Conservation (phyloP, 306 rosid genomes). For the Corylus heterophylla region DNA sequence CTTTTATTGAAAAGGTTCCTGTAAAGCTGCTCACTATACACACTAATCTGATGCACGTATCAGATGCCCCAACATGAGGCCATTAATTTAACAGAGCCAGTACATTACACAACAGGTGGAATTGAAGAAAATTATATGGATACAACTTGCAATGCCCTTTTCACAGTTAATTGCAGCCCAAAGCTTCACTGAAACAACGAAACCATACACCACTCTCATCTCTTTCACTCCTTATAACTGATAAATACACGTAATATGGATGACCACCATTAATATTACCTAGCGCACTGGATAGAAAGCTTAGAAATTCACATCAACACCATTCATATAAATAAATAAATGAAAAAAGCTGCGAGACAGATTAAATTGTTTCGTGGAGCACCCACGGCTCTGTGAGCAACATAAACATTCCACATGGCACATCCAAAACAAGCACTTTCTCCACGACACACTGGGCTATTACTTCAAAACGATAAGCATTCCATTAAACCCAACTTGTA, state of each 20-base stretch:
- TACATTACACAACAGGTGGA: not conserved
- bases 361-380: conserved; percentile 6
- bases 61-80: not conserved
- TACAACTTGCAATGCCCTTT: not conserved
- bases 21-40: not conserved
- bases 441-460: not conserved
- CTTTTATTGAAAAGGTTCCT: conserved; percentile 12
- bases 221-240: conserved; percentile 8
- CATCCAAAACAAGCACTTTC: conserved; percentile 8
- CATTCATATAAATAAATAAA: not conserved
- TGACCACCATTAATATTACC: conserved; percentile 15
- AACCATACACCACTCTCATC: conserved; percentile 22
- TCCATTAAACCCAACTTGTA: conserved; percentile 32
- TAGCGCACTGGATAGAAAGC: conserved; percentile 13
- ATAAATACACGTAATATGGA: conserved; percentile 9
- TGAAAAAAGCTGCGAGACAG: not conserved
- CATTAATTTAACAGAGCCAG: not conserved
- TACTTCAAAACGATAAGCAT: conserved; percentile 23
- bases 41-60: not conserved
- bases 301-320: conserved; percentile 7
- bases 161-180: not conserved
- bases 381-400: not conserved
- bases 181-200: not conserved
- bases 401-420: conserved; percentile 11
- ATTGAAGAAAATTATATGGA: conserved; percentile 11